These are phyloP conservation scores for Candida smagusa DNA, from an alignment of 1,139 yeast species.

Conservation along the genomic window DNA sequence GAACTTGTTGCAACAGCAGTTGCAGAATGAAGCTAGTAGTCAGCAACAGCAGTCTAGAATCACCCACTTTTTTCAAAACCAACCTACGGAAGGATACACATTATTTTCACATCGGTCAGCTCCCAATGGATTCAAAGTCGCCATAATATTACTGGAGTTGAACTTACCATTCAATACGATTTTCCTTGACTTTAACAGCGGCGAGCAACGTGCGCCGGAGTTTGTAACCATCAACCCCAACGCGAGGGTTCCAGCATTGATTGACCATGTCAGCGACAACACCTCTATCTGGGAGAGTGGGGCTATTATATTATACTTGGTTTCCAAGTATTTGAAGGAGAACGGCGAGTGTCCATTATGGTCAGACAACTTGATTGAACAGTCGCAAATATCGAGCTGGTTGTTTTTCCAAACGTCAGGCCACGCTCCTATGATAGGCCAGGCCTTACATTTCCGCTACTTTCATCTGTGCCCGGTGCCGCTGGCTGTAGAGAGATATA, in stretches of 20 bases:
- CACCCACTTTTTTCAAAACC: constrained; percentile 70
- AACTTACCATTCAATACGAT: constrained; percentile 78
- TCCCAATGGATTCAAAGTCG: constrained; percentile 95
- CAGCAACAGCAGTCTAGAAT: constrained; percentile 53
- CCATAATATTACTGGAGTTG: constrained; percentile 82
- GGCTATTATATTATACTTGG: constrained; percentile 77
- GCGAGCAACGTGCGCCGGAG: constrained; percentile 92
- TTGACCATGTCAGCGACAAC: constrained; percentile 80
- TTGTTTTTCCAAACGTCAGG: constrained; percentile 93
- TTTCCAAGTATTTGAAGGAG: constrained; percentile 63
- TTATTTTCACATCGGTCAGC: constrained; percentile 89
- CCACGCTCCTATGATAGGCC: constrained; percentile 98
- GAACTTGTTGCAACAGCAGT: constrained; percentile 40
- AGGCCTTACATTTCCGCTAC: constrained; percentile 88
- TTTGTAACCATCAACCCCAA: constrained; percentile 90
- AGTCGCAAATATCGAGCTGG: constrained; percentile 87
- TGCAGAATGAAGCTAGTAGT: constrained; percentile 35
- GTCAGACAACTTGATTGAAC: constrained; percentile 77
- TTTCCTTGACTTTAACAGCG: constrained; percentile 80
- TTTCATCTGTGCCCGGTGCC: constrained; percentile 87
- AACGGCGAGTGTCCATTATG: constrained; percentile 75
- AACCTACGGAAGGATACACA: constrained; percentile 82
- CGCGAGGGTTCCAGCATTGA: constrained; percentile 90
- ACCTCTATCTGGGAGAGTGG: constrained; percentile 93
- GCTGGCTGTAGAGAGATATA: constrained; percentile 85